A percentile compares a stretch with the other conserved stretches of the same genome.
These are phyloP conservation scores for Globisporangium nunn DNA, from an alignment of 352 stramenopile species.

Conservation along the genomic window DNA sequence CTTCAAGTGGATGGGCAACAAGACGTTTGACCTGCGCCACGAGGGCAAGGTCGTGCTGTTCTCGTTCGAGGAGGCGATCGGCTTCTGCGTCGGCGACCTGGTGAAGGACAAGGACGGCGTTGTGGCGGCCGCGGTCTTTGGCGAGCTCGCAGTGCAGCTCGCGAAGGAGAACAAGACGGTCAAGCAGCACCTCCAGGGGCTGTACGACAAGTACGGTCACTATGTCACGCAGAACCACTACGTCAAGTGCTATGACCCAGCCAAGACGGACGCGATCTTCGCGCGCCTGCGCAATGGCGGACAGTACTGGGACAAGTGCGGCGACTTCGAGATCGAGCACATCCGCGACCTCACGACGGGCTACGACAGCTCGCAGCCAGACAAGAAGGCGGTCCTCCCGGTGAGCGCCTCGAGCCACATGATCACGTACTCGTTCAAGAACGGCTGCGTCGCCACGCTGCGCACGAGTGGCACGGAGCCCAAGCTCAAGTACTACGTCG, in stretches of 20 bases:
- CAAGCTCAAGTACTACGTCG: constrained; percentile 99
- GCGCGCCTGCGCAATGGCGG: constrained; percentile 87
- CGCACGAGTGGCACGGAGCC: constrained; percentile 97
- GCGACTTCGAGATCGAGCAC: constrained; percentile 67
- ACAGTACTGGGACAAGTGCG: constrained; percentile 79
- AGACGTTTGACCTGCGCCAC: constrained; percentile 63
- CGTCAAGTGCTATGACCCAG: constrained; percentile 91
- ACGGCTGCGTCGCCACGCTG: constrained; percentile 95
- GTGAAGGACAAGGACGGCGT: constrained; percentile 99
- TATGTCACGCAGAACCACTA: constrained; percentile 98
- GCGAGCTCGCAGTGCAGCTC: constrained; percentile 84
- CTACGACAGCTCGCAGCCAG: constrained; percentile 78
- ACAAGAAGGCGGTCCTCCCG: constrained; percentile 90
- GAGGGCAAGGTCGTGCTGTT: constrained; percentile 93
- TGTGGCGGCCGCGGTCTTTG: constrained; percentile 86
- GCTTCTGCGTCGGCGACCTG: constrained; percentile 95
- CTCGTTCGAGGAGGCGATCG: constrained; percentile 98
- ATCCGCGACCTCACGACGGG: constrained; percentile 88
- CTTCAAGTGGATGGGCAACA: constrained; percentile 99
- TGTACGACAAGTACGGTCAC: constrained; percentile 94
- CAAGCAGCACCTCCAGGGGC: constrained; percentile 64
- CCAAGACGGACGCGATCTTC: constrained; percentile 87
- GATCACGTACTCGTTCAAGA: constrained; percentile 96
- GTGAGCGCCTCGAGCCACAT: constrained; percentile 91
- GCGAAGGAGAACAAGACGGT: constrained; percentile 56